Evolutionary conservation across 768 basidiomycete species (phyloP).

Genomic region (Glaciozyma martinii): DNA sequence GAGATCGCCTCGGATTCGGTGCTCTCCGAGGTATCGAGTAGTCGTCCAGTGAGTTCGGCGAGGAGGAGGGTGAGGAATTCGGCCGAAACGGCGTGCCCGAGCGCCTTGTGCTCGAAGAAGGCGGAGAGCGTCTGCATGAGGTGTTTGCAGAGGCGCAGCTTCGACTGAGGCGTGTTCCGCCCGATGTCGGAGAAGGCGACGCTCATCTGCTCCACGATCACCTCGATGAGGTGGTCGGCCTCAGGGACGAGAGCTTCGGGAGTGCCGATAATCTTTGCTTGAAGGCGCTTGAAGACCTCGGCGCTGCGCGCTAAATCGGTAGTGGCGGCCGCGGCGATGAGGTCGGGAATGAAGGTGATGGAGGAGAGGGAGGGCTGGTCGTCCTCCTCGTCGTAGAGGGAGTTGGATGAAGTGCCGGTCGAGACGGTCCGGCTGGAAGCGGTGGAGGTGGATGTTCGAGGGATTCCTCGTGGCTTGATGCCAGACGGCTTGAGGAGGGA

Average conservation of each 20-base stretch:
- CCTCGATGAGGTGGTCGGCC: conserved; percentile 70
- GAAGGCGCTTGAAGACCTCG: conserved; percentile 86
- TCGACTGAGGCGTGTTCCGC: conserved; percentile 39
- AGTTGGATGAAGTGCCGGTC: neutral
- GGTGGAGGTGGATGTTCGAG: neutral
- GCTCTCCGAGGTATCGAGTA: conserved; percentile 89
- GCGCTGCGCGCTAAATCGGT: conserved; percentile 70
- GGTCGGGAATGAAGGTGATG: conserved; percentile 3
- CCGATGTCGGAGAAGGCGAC: conserved; percentile 62
- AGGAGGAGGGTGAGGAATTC: conserved; percentile 76
- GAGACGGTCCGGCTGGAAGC: neutral
- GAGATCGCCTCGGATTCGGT: conserved; percentile 65
- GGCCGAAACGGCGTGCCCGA: conserved; percentile 78
- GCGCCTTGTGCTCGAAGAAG: conserved; percentile 79
- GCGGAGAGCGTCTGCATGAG: conserved; percentile 91
- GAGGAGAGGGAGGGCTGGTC: neutral
- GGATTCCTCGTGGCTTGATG: neutral
- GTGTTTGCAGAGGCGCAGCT: conserved; percentile 85
- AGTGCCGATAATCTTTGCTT: conserved; percentile 68
- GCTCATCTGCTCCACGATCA: conserved; percentile 81
- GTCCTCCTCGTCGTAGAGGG: conserved; percentile 18
- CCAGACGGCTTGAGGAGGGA: neutral
- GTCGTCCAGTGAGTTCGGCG: conserved; percentile 79
- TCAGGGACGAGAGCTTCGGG: conserved; percentile 70
- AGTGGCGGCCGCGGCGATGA: conserved; percentile 19